Conservation (phyloP, 139 green algal genomes). For the Asterochloris erici region DNA sequence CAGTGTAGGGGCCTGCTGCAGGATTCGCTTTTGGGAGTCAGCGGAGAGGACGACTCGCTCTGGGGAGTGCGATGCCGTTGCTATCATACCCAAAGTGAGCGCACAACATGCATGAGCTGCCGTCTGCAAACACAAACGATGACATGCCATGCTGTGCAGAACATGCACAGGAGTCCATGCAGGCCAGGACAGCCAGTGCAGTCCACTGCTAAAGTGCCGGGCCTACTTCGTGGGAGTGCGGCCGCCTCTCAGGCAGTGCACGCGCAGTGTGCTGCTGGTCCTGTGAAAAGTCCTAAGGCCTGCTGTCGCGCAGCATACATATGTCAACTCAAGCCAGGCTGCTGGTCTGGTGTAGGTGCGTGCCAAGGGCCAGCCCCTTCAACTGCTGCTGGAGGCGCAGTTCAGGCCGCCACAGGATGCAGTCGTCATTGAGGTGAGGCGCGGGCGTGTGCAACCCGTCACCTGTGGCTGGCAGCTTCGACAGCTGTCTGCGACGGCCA, state of each 20-base stretch:
- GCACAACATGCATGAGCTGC: background rate
- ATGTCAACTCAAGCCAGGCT: background rate
- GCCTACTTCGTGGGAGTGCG: too few species aligned
- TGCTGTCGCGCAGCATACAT: too few species aligned
- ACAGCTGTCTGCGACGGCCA: background rate
- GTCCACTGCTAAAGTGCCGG: too few species aligned
- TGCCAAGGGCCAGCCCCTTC: slow-evolving; percentile 7
- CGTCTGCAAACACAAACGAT: background rate
- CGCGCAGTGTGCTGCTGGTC: background rate
- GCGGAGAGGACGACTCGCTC: slow-evolving; percentile 41
- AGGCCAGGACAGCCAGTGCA: too few species aligned
- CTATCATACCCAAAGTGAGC: slow-evolving; percentile 34
- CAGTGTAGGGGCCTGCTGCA: background rate
- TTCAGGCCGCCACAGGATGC: slow-evolving; percentile 43
- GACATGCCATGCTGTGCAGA: too few species aligned
- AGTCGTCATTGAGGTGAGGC: slow-evolving; percentile 44
- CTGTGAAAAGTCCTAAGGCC: too few species aligned
- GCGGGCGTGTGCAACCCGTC: background rate
- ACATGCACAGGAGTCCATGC: too few species aligned
- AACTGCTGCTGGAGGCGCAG: slow-evolving; percentile 38
- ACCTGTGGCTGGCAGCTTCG: background rate
- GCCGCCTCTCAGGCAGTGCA: background rate
- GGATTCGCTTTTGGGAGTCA: slow-evolving; percentile 43
- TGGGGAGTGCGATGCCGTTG: slow-evolving; percentile 38
- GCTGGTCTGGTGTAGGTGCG: slow-evolving; percentile 19